These are phyloP conservation scores for Aurinia saxatilis DNA, from an alignment of 345 rosid genomes.

Conservation along the genomic window DNA sequence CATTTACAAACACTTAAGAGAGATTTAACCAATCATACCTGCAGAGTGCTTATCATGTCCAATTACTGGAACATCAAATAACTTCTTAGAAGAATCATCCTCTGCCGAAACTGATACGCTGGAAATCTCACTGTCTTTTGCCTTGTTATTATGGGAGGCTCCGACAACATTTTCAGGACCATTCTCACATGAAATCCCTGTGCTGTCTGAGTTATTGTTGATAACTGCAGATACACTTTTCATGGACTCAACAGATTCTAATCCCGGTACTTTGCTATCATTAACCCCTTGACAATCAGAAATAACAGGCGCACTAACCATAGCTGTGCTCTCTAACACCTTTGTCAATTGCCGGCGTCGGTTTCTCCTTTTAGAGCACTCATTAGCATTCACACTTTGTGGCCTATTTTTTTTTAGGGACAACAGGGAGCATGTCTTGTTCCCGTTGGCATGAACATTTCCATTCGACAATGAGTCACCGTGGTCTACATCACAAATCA, in stretches of 20 bases:
- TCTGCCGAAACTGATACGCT: conserved; percentile 36
- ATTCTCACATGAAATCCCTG: conserved; percentile 55
- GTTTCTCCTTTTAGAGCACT: conserved; percentile 58
- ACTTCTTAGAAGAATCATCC: conserved; percentile 45
- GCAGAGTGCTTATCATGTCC: conserved; percentile 56
- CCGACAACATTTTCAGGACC: conserved; percentile 42
- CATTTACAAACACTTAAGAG: neutral
- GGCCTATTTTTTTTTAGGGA: conserved; percentile 58
- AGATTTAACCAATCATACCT: conserved; percentile 39
- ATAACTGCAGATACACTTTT: conserved; percentile 38
- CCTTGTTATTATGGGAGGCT: conserved; percentile 43
- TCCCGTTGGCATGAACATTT: conserved; percentile 36
- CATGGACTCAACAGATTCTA: conserved; percentile 53
- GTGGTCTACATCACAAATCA: no score
- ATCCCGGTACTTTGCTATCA: conserved; percentile 47
- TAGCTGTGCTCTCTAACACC: conserved; percentile 83
- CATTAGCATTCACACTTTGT: conserved; percentile 50
- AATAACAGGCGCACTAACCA: conserved; percentile 66
- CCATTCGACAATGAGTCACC: conserved; percentile 48
- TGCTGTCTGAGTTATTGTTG: conserved; percentile 67
- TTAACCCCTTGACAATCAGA: conserved; percentile 58
- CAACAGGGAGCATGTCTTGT: conserved; percentile 38
- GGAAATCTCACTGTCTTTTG: conserved; percentile 51
- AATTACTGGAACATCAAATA: conserved; percentile 79
- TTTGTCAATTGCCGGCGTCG: conserved; percentile 79